Base-by-base conservation (phyloP, 495 filamentous ascomycete genomes). In the Durotheca rogersii region DNA sequence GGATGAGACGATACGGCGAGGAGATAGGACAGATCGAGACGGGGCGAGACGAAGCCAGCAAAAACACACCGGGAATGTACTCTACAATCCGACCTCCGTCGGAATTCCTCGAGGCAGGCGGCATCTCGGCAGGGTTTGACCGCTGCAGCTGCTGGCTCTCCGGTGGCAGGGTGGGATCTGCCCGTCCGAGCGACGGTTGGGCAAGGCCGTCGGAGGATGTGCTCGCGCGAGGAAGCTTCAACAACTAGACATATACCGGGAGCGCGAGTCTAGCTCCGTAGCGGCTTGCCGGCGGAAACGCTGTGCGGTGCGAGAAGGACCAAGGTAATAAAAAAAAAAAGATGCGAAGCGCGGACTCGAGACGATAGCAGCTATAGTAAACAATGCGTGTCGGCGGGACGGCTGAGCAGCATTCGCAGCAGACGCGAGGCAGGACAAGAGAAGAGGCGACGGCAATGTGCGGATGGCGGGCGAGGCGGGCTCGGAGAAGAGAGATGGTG, bases 21-120 rank as follows among this genome's bases (percentile, higher is more conserved):
- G n/a, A n/a, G n/a, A n/a, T n/a, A n/a, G n/a, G n/a, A n/a, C n/a
- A n/a, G n/a, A n/a, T n/a, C n/a, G n/a, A n/a, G n/a, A n/a, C n/a
- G 36, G 32, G 25, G 49, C 36, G 32, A 12, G 20, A 29, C 31
- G 46, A 21, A 52, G 19, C 38, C 30, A 36, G 40, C 45, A 67
- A 53, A 56, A 59, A 49, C 70, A 23, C 74, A 81, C 78, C 77
- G 52, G 76, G 77, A 55, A 81, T 80, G 61, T 79, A 80, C 65
- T 81, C 77, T 40, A 80, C 72, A 46, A 81, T 68, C 58, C 79
- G 77, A 27, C 77, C 78, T 53, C 75, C 62, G 41, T 76, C 73
- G 47, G 68, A 51, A 55, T 58, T 53, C 25, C 66, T 65, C 17
- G 66, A 62, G 53, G 72, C 69, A 62, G 74, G 73, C 34, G 69